phyloP scores from a whole-genome alignment of 495 filamentous ascomycete genomes.

The Tuber brumale region DNA sequence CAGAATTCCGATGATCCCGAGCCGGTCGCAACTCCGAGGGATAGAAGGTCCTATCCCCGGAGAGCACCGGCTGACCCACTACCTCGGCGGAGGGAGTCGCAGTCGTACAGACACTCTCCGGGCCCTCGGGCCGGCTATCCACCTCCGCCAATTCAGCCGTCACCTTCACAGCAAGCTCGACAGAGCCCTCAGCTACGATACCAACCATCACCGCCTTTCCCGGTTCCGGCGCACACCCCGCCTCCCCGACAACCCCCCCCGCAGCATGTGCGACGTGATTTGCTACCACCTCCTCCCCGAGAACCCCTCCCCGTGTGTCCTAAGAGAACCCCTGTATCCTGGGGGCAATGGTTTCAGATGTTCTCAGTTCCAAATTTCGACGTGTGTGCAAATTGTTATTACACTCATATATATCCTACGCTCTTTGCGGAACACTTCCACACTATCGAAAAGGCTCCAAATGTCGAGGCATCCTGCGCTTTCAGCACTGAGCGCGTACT shows the following conservation, averaged over 20 bases:
- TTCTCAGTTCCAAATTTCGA: conserved; percentile 26
- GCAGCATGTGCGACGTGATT: conserved; percentile 9
- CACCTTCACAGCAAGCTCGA: conserved; percentile 11
- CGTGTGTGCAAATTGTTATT: conserved; percentile 32
- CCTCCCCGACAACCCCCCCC: conserved; percentile 19
- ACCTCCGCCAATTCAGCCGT: conserved; percentile 19
- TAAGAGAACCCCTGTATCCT: conserved; percentile 19
- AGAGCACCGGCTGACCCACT: conserved; percentile 7
- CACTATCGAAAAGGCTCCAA: conserved; percentile 20
- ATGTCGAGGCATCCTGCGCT: conserved; percentile 18
- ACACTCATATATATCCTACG: conserved; percentile 23
- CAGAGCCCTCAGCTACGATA: conserved; percentile 27
- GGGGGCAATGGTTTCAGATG: conserved; percentile 34
- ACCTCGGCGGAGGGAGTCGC: conserved; percentile 12
- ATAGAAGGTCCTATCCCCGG: conserved; percentile 9
- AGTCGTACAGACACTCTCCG: conserved; percentile 26
- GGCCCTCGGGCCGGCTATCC: conserved; percentile 19
- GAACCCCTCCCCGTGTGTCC: conserved; percentile 29
- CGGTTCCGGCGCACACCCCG: background rate
- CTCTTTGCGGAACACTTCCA: conserved; percentile 24
- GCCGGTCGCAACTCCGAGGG: background rate
- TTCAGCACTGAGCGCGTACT: conserved; percentile 31
- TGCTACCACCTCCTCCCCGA: conserved; percentile 19
- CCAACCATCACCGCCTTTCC: conserved; percentile 17
- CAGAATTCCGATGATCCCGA: conserved; percentile 10